Conservation (phyloP, 352 stramenopile species). For the Blastocystis sp. region DNA sequence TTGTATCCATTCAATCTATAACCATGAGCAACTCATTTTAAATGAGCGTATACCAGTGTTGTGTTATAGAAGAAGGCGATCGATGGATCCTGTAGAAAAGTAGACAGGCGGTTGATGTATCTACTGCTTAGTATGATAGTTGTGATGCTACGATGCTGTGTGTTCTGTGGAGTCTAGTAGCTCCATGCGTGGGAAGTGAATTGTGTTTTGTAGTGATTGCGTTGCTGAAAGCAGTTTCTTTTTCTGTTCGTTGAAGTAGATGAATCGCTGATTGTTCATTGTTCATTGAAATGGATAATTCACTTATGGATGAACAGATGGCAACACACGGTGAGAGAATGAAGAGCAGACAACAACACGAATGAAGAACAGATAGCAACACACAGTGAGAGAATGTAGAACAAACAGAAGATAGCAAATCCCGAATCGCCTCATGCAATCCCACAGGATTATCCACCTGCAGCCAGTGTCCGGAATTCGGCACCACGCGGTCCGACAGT, state of each 20-base stretch:
- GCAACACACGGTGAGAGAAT: too few species aligned
- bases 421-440: constrained; percentile 51
- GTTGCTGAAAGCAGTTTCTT: too few species aligned
- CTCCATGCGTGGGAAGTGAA: too few species aligned
- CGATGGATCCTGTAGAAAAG: not conserved
- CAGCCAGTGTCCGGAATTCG: constrained; percentile 55
- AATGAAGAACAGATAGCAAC: too few species aligned
- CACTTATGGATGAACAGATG: too few species aligned
- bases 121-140: not conserved
- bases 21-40: not conserved
- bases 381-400: not conserved
- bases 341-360: too few species aligned
- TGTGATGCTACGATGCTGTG: not conserved
- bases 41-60: not conserved
- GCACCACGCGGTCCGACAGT: constrained; percentile 18
- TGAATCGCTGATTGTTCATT: too few species aligned
- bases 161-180: not conserved
- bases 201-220: too few species aligned
- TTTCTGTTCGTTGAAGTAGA: too few species aligned
- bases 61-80: not conserved
- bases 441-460: constrained; percentile 65
- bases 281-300: too few species aligned
- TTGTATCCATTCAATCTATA: not conserved
- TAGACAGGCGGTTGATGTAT: not conserved
- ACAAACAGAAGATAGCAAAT: constrained; percentile 50